These are phyloP conservation scores for Zanthoxylum bungeanum DNA, from an alignment of 345 rosid genomes.

Conservation along the genomic window DNA sequence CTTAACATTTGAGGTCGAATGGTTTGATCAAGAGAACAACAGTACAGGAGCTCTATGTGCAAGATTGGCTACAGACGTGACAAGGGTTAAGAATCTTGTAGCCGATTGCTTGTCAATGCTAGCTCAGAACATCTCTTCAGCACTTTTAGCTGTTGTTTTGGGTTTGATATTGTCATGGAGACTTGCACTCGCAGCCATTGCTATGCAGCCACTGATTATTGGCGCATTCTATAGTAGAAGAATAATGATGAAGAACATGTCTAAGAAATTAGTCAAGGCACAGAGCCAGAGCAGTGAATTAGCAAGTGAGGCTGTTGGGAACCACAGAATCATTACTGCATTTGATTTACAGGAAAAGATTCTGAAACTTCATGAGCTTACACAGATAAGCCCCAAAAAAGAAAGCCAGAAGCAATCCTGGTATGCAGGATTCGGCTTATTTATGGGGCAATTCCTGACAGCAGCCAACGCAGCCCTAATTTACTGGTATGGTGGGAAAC, in stretches of 20 bases:
- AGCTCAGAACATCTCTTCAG: conserved; percentile 23
- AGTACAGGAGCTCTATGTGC: conserved; percentile 29
- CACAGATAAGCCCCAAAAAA: conserved; percentile 15
- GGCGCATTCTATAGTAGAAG: conserved; percentile 26
- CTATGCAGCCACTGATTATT: conserved; percentile 27
- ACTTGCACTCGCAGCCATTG: conserved; percentile 24
- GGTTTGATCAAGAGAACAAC: conserved; percentile 41
- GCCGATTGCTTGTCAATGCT: conserved; percentile 29
- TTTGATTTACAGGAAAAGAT: conserved; percentile 31
- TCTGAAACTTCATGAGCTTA: conserved; percentile 17
- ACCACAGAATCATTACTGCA: conserved; percentile 33
- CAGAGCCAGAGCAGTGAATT: conserved; percentile 28
- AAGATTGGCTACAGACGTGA: conserved; percentile 32
- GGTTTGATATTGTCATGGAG: conserved; percentile 25
- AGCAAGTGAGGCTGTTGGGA: conserved; percentile 33
- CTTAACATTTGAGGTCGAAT: conserved; percentile 31
- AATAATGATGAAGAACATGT: conserved; percentile 28
- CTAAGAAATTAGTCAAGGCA: conserved; percentile 27
- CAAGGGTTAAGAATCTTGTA: conserved; percentile 24
- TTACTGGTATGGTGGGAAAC: conserved; percentile 37
- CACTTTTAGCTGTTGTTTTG: conserved; percentile 20
- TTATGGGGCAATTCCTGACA: conserved; percentile 21
- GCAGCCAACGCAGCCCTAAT: conserved; percentile 18
- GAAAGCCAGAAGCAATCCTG: conserved; percentile 32
- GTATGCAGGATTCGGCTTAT: conserved; percentile 28